Percentiles rank a stretch among this genome's conserved stretches.
Evolutionary conservation across 2,329 filamentous ascomycete species (phyloP).

Genomic region (Aspergillus quadrilineatus): DNA sequence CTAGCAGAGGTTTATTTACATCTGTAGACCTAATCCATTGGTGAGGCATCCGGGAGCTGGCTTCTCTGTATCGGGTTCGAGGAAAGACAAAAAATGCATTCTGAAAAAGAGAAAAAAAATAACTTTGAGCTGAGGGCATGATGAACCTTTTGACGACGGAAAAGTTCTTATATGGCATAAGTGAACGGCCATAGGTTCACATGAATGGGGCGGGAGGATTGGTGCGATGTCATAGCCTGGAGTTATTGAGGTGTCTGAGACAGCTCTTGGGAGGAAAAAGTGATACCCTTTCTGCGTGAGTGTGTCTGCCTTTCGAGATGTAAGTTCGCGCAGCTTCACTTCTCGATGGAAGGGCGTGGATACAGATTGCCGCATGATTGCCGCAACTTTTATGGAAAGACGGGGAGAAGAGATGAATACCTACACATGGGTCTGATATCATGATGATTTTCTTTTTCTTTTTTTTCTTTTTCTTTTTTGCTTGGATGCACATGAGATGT

Average conservation of each 20-base stretch:
- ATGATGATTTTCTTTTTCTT: slow-evolving; percentile 27
- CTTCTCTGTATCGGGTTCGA: slow-evolving; percentile 22
- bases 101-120: slow-evolving; percentile 15
- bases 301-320: slow-evolving; percentile 41
- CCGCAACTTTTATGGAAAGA: slow-evolving; percentile 27
- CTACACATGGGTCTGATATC: slow-evolving; percentile 31
- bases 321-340: slow-evolving; percentile 39
- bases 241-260: slow-evolving; percentile 42
- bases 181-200: slow-evolving; percentile 33
- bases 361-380: slow-evolving; percentile 28
- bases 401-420: slow-evolving; percentile 25
- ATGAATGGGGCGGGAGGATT: slow-evolving; percentile 23
- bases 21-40: slow-evolving; percentile 29
- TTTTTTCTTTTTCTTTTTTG: slow-evolving; percentile 19
- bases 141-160: slow-evolving; percentile 26
- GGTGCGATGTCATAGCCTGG: slow-evolving; percentile 35
- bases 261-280: slow-evolving; percentile 42
- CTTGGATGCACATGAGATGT: slow-evolving; percentile 23
- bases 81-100: slow-evolving; percentile 20
- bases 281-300: slow-evolving; percentile 45
- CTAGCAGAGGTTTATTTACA: slow-evolving; percentile 29
- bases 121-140: slow-evolving; percentile 13
- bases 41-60: slow-evolving; percentile 26
- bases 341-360: slow-evolving; percentile 31
- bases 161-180: slow-evolving; percentile 26